Evolutionary conservation across 495 filamentous ascomycete species (phyloP).

Genomic region (Apodospora peruviana): DNA sequence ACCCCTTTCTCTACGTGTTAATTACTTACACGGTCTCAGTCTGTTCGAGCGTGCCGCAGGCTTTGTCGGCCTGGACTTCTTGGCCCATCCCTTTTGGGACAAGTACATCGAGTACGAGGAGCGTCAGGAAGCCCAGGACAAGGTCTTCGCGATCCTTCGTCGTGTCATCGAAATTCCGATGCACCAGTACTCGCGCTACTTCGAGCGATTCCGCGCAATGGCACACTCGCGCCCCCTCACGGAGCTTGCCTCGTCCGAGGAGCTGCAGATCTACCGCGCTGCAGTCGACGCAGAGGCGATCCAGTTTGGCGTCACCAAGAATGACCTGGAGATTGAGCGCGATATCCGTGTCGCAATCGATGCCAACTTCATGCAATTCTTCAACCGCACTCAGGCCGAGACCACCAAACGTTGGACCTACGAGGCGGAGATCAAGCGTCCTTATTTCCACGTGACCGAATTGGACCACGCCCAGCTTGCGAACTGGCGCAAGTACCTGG

Average conservation of each 20-base stretch:
- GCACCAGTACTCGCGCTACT: constrained; percentile 96
- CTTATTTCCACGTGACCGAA: constrained; percentile 95
- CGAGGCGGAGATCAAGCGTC: constrained; percentile 90
- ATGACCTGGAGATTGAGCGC: constrained; percentile 77
- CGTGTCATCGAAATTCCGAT: constrained; percentile 90
- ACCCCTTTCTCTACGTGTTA: constrained; percentile 20
- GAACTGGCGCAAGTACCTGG: constrained; percentile 97
- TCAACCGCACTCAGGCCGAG: constrained; percentile 78
- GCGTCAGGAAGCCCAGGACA: constrained; percentile 76
- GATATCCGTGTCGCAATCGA: constrained; percentile 77
- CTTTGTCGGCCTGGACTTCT: constrained; percentile 86
- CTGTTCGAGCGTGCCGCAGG: constrained; percentile 88
- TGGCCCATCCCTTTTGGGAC: constrained; percentile 96
- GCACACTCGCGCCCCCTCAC: constrained; percentile 65
- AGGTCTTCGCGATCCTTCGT: constrained; percentile 77
- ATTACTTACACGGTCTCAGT: constrained; percentile 58
- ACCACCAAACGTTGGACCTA: constrained; percentile 93
- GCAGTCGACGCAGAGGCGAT: constrained; percentile 60
- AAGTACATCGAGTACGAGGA: constrained; percentile 98
- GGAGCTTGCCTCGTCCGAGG: constrained; percentile 67
- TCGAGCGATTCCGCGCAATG: constrained; percentile 79
- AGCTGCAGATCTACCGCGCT: constrained; percentile 59
- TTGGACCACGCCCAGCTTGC: constrained; percentile 76
- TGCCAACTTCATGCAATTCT: constrained; percentile 71
- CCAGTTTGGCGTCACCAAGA: constrained; percentile 35